Evolutionary conservation across 768 basidiomycete species (phyloP), one percentile per base, ranked within the genome.

Genomic region (Kwoniella newhampshirensis): DNA sequence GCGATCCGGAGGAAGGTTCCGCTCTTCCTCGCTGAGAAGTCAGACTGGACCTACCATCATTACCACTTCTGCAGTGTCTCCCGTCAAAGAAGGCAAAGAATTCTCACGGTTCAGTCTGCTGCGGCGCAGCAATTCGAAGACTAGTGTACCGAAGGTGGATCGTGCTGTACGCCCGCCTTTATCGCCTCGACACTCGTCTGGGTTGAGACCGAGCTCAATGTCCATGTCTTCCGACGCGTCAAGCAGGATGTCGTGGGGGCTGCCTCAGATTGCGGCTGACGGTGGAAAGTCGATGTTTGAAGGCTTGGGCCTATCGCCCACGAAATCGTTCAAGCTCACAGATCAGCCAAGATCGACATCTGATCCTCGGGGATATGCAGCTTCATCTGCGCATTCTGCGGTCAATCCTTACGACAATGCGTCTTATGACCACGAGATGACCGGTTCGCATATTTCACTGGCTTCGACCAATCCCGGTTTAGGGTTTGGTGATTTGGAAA

Each of bases 251-350:
- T 62, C 60, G 17, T 66, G 61, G 48, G 64, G 64, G 25, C 55
- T 66, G 8, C 64, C 64, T 8, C 37, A 45, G 23, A 66, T 66
- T 17, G 30, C 48, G 12, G 35, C 51, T 3, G 58, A 59, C 37
- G 40, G 40, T 4, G 36, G 27, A 15, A 32, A 46, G 23, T 51
- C 55, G 21, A 52, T 61, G n/a, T 67, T 67, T 26, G 62, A 60
- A 13, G 65, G 65, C 2, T 30, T 67, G 8, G 62, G 62, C 1
- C 23, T 63, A 39, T 60, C 58, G 17, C 65, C 65, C 9, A 41
- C 51, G n/a, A 54, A 56, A 39, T 41, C 62, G 6, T 20, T 27
- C 32, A n/a, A 11, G 8, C 9, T 35, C 4, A 41, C 40, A 7
- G 40, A n/a, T 7, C 40, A 42, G 17, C 40, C 13, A 7, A 28